Conservation (phyloP, 805 yeast species). For the Myxozyma geophila region DNA sequence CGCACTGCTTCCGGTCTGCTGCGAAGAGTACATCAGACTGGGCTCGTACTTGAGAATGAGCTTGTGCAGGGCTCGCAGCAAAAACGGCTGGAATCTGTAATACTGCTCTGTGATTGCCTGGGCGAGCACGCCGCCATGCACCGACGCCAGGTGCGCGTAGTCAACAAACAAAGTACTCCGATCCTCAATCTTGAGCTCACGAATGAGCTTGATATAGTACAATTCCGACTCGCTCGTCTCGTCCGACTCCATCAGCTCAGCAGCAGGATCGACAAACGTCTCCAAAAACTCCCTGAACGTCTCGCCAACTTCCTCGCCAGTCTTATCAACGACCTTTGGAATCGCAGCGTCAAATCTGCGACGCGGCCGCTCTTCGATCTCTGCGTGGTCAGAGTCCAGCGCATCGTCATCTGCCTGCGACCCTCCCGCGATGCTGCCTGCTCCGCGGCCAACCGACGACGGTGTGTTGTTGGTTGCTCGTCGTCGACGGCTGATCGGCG, state of each 20-base stretch:
- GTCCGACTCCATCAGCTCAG: conserved; percentile 44
- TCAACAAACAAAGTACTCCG: conserved; percentile 81
- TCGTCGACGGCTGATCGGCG: conserved; percentile 6
- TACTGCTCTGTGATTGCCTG: conserved; percentile 89
- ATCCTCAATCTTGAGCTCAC: conserved; percentile 77
- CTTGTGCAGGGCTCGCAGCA: conserved; percentile 72
- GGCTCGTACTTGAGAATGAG: conserved; percentile 80
- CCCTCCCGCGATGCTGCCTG: background rate
- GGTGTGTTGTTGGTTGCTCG: conserved; percentile 4
- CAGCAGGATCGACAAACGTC: conserved; percentile 57
- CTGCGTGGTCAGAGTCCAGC: conserved; percentile 16
- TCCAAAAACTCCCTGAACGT: conserved; percentile 84
- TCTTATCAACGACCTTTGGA: conserved; percentile 84
- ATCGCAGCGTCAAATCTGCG: conserved; percentile 46
- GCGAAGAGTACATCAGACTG: conserved; percentile 50
- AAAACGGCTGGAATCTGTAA: conserved; percentile 87
- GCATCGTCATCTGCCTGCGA: conserved; percentile 17
- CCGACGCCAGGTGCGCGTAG: conserved; percentile 71
- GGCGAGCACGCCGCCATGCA: conserved; percentile 79
- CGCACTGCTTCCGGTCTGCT: conserved; percentile 4
- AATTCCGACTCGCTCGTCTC: conserved; percentile 34
- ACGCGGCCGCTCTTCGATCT: conserved; percentile 30
- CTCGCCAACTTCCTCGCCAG: conserved; percentile 93
- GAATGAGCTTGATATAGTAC: conserved; percentile 77
- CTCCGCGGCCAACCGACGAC: background rate